Evolutionary conservation across 306 rosid genomes (phyloP).

Genomic region (Lupinus albus): DNA sequence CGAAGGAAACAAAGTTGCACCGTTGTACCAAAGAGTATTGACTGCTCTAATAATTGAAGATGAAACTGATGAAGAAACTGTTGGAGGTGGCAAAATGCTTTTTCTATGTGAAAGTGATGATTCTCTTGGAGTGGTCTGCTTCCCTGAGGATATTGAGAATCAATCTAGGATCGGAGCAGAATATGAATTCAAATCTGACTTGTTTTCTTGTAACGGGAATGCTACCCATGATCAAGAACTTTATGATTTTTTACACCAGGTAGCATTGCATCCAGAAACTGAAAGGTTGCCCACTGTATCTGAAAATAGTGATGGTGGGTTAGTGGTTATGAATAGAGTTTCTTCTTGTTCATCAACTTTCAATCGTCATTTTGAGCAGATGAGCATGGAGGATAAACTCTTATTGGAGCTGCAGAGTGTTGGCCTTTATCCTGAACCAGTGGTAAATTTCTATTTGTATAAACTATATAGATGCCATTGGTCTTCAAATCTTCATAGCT

Average conservation of each 20-base stretch:
- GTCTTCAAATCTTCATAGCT: background rate
- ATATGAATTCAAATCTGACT: slow-evolving; percentile 42
- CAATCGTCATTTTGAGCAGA: slow-evolving; percentile 51
- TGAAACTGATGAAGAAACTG: slow-evolving; percentile 56
- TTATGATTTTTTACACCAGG: slow-evolving; percentile 40
- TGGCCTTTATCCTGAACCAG: slow-evolving; percentile 73
- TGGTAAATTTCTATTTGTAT: slow-evolving; percentile 57
- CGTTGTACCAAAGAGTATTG: slow-evolving; percentile 77
- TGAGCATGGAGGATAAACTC: slow-evolving; percentile 68
- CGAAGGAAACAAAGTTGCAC: slow-evolving; percentile 52
- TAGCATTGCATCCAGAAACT: slow-evolving; percentile 39
- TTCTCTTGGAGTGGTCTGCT: slow-evolving; percentile 40
- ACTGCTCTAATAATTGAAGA: slow-evolving; percentile 76
- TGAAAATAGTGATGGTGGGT: slow-evolving; percentile 53
- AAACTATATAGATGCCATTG: slow-evolving; percentile 19
- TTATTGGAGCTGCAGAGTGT: slow-evolving; percentile 75
- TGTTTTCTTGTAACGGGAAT: slow-evolving; percentile 57
- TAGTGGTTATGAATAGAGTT: slow-evolving; percentile 38
- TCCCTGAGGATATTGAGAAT: slow-evolving; percentile 45
- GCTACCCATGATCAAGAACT: slow-evolving; percentile 46
- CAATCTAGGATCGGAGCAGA: slow-evolving; percentile 42
- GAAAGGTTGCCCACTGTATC: slow-evolving; percentile 47
- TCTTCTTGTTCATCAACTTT: slow-evolving; percentile 47
- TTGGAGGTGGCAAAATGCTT: slow-evolving; percentile 49
- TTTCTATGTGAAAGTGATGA: slow-evolving; percentile 48